Evolutionary conservation across 495 filamentous ascomycete species (phyloP).

Genomic region (Platismatia glauca): DNA sequence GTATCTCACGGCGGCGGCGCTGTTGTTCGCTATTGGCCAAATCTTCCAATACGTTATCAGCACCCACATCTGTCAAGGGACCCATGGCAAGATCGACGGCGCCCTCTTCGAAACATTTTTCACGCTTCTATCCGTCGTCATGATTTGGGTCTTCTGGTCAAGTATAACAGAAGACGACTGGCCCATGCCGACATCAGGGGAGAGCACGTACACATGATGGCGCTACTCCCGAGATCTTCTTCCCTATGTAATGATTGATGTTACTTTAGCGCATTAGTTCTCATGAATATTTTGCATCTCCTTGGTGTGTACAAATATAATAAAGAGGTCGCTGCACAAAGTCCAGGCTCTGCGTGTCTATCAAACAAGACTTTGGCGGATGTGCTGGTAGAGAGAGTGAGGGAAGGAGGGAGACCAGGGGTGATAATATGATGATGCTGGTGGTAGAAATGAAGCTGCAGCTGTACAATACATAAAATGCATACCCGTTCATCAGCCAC

Average conservation of each 20-base stretch:
- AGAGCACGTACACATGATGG: constrained; percentile 39
- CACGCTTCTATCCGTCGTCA: constrained; percentile 70
- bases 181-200: constrained; percentile 55
- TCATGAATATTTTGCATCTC: constrained; percentile 4
- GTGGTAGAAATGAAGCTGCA: not conserved
- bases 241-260: constrained; percentile 19
- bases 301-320: not conserved
- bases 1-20: constrained; percentile 60
- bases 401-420: not conserved
- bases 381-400: not conserved
- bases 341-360: constrained; percentile 3
- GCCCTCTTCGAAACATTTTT: constrained; percentile 90
- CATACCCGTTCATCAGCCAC: not conserved
- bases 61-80: constrained; percentile 75
- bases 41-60: constrained; percentile 94
- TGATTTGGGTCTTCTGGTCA: constrained; percentile 93
- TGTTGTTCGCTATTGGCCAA: constrained; percentile 86
- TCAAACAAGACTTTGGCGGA: not conserved
- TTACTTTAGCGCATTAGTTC: constrained; percentile 20
- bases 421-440: constrained; percentile 24
- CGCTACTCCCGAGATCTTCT: not conserved
- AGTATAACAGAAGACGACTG: constrained; percentile 99
- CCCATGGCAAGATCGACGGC: constrained; percentile 79
- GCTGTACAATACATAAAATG: constrained; percentile 8
- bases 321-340: constrained; percentile 5